Evolutionary conservation across 495 filamentous ascomycete species (phyloP).

Genomic region (Aspergillus sclerotioniger): DNA sequence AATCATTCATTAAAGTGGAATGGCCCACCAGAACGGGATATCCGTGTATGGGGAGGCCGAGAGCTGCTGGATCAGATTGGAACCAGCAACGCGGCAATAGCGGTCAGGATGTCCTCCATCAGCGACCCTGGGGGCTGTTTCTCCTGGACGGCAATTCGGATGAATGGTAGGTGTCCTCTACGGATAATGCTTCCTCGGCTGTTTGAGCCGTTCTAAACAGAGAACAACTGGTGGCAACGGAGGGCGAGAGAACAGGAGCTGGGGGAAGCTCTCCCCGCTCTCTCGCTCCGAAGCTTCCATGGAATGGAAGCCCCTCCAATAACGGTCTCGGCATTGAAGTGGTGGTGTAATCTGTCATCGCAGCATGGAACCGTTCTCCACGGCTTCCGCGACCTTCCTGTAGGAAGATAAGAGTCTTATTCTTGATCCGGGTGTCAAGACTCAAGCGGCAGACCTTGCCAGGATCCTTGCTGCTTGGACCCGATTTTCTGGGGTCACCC

Average conservation of each 20-base stretch:
- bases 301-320: conserved; percentile 21
- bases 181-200: not conserved
- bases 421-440: not conserved
- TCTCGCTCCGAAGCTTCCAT: not conserved
- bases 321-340: conserved; percentile 23
- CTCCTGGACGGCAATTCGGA: not conserved
- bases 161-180: not conserved
- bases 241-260: not conserved
- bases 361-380: not conserved
- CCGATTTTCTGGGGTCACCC: conserved; percentile 2
- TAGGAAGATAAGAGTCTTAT: not conserved
- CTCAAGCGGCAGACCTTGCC: not conserved
- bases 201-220: not conserved
- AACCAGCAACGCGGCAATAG: conserved; percentile 1
- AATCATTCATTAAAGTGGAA: conserved; percentile 20
- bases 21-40: conserved; percentile 28
- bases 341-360: conserved; percentile 23
- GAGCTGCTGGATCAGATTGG: conserved; percentile 17
- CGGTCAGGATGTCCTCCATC: not conserved
- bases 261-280: conserved; percentile 10
- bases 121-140: not conserved
- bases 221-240: not conserved
- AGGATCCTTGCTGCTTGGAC: conserved; percentile 9
- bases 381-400: not conserved
- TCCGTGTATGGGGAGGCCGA: conserved; percentile 29